Base-by-base conservation (phyloP, 2,329 filamentous ascomycete genomes). In the Aspergillus persii region DNA sequence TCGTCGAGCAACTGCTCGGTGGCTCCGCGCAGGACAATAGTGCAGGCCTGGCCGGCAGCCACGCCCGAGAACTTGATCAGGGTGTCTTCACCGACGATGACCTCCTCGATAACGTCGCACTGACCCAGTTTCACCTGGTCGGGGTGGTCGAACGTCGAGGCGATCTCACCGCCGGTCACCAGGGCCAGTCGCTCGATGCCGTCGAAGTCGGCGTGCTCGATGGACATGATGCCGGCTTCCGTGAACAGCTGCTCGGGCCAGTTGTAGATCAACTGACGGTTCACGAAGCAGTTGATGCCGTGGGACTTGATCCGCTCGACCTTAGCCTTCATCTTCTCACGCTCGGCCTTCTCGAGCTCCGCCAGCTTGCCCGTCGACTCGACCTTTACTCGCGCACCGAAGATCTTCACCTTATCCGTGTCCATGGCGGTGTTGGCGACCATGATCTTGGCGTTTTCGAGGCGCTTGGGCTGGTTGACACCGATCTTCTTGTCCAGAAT, bases 331-430 rank as follows among this genome's bases (percentile, higher is more conserved):
- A 99, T 99, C 88, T 98, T 98, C 71, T 99, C 95, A 71, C 92
- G 90, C 82, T 98, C 95, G 5, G 95, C 95, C 84, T 96, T 96
- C 79, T 99, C 95, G 56, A 99, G 83, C 71, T 99, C 95, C n/a
- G 95, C 95, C 53, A 99, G 85, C 83, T 98, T 97, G 76, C 92
- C 92, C 3, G 95, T 99, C 33, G 92, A 94, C 68, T 91, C 90
- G 61, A 99, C 95, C 85, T 98, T 98, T 71, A 99, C 92, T 60
- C 94, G 87, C 15, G 95, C 95, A 64, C 95, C 95, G 71, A 99
- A 99, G 71, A 99, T 98, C 85, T 99, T 99, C 81, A 99, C 91
- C 84, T 99, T 99, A 81, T 99, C 95, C 39, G 95, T 99, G 79
- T 99, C 95, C 95, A 99, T 99, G 11, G 93, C 90, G 8, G 95